Conservation (phyloP, 805 yeast species). For the Sugiyamaella americana region DNA sequence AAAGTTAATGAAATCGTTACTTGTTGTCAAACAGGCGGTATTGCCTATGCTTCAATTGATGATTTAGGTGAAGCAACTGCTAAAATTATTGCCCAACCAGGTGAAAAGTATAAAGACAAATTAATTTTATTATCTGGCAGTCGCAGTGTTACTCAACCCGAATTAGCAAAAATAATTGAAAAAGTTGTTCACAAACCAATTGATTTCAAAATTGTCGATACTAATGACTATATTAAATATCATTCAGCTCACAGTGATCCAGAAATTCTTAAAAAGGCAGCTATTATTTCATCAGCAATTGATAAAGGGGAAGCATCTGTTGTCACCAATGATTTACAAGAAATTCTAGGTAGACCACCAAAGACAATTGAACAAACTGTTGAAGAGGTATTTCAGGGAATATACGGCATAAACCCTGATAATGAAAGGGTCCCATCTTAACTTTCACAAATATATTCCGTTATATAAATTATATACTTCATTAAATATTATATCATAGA, state of each 20-base stretch:
- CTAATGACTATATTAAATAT: neutral
- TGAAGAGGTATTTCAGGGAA: neutral
- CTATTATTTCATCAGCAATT: neutral
- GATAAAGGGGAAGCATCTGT: neutral
- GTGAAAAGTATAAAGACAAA: neutral
- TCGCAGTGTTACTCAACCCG: conserved; percentile 1
- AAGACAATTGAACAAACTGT: neutral
- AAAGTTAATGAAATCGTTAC: neutral
- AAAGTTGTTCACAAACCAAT: conserved; percentile 3
- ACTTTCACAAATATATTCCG: neutral
- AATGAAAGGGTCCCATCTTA: neutral
- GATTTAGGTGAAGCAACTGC: conserved; percentile 10
- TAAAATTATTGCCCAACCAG: neutral
- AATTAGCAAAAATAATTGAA: conserved; percentile 1
- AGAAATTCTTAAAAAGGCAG: neutral
- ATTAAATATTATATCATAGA: neutral
- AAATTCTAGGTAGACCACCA: conserved; percentile 1
- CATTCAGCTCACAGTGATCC: neutral
- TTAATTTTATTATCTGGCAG: neutral
- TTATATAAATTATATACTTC: neutral
- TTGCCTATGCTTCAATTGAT: conserved; percentile 7
- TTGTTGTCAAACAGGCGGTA: conserved; percentile 1
- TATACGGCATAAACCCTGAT: neutral
- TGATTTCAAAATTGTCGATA: neutral
- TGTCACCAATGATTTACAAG: neutral